phyloP scores from a whole-genome alignment of 2,329 filamentous ascomycete genomes.

The Alternaria sp. region DNA sequence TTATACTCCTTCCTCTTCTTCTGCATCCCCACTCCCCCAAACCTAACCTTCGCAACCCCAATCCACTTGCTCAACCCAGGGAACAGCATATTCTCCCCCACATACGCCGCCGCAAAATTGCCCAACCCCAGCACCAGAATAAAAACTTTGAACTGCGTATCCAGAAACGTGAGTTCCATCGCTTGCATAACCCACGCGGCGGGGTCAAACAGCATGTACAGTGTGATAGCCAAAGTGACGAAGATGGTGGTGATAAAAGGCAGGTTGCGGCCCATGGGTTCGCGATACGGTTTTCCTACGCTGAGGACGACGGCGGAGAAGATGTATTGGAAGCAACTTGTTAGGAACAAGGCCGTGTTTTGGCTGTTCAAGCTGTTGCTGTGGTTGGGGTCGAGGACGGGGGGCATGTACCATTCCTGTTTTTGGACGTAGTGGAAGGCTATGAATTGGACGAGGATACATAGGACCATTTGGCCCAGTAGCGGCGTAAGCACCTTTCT shows the following conservation, averaged over 20 bases:
- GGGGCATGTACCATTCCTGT: conserved; percentile 86
- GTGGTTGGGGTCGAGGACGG: conserved; percentile 75
- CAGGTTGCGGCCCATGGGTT: conserved; percentile 78
- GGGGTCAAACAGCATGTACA: conserved; percentile 82
- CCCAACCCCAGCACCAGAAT: conserved; percentile 72
- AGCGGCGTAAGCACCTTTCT: conserved; percentile 90
- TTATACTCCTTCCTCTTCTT: conserved; percentile 93
- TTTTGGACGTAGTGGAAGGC: conserved; percentile 76
- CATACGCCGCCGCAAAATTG: conserved; percentile 73
- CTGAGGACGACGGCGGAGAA: conserved; percentile 87
- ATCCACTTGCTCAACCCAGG: conserved; percentile 70
- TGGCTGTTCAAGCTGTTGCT: conserved; percentile 90
- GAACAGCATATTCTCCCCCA: conserved; percentile 74
- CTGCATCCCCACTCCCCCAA: conserved; percentile 58
- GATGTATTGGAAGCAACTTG: conserved; percentile 95
- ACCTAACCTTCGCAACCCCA: conserved; percentile 65
- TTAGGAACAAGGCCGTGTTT: conserved; percentile 87
- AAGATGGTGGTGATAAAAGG: conserved; percentile 83
- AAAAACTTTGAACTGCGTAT: conserved; percentile 72
- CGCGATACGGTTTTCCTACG: conserved; percentile 88
- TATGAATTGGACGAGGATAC: conserved; percentile 76
- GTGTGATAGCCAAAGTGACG: conserved; percentile 68
- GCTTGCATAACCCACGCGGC: conserved; percentile 70
- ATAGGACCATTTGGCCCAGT: conserved; percentile 85
- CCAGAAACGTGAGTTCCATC: conserved; percentile 88